Percentiles rank a stretch among this genome's conserved stretches.
Evolutionary conservation across 1,139 yeast genomes (phyloP).

Genomic region (Candida frijolesensis): DNA sequence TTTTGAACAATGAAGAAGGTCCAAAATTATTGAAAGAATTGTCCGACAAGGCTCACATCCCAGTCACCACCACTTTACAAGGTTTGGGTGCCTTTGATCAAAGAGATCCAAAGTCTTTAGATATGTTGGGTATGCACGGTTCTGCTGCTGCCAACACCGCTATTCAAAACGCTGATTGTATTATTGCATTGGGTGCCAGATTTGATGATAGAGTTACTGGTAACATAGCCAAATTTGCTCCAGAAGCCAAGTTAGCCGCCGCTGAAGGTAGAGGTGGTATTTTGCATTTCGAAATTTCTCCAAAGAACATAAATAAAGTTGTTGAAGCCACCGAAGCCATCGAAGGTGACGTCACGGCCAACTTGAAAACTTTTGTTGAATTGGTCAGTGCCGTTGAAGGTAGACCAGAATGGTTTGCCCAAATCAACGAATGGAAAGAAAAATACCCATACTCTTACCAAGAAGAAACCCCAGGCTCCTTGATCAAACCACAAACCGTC

Average conservation of each 20-base stretch:
- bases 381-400: slow-evolving; percentile 58
- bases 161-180: slow-evolving; percentile 89
- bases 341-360: slow-evolving; percentile 91
- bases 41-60: slow-evolving; percentile 88
- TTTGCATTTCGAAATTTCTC: slow-evolving; percentile 91
- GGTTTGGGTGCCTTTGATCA: slow-evolving; percentile 95
- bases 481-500: slow-evolving; percentile 91
- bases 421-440: slow-evolving; percentile 78
- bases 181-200: slow-evolving; percentile 93
- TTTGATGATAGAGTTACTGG: slow-evolving; percentile 98
- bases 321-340: slow-evolving; percentile 96
- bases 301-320: slow-evolving; percentile 96
- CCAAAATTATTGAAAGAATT: slow-evolving; percentile 79
- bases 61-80: slow-evolving; percentile 94
- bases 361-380: slow-evolving; percentile 73
- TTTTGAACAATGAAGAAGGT: slow-evolving; percentile 78
- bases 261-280: slow-evolving; percentile 91
- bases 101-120: slow-evolving; percentile 84
- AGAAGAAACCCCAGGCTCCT: slow-evolving; percentile 73
- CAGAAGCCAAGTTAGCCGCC: slow-evolving; percentile 89
- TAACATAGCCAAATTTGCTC: slow-evolving; percentile 84
- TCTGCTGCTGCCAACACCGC: slow-evolving; percentile 93
- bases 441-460: slow-evolving; percentile 85
- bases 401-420: slow-evolving; percentile 79
- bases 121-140: slow-evolving; percentile 99